Percentiles rank a stretch among this genome's conserved stretches.
These are phyloP conservation scores for Vitis cinerea DNA, from an alignment of 164 flowering plant species.

Conservation along the genomic window DNA sequence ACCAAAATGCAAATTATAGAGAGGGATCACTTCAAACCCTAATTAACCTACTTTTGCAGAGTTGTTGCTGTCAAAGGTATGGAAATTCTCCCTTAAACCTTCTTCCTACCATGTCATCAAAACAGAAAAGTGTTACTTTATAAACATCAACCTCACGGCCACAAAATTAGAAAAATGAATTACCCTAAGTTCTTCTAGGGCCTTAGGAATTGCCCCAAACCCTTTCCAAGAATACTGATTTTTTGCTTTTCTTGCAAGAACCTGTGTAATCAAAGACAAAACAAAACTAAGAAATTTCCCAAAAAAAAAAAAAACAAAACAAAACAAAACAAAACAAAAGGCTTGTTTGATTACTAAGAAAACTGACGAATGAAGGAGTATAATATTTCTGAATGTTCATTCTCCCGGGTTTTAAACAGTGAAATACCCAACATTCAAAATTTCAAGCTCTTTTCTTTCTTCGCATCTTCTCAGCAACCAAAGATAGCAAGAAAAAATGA, in stretches of 20 bases:
- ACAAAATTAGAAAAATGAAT: background rate
- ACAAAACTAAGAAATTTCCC: background rate
- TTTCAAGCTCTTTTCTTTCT: background rate
- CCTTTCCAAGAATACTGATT: constrained; percentile 91
- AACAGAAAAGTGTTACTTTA: background rate
- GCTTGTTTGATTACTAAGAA: no score
- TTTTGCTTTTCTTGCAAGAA: constrained; percentile 79
- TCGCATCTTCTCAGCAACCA: background rate
- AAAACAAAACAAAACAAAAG: background rate
- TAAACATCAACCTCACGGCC: background rate
- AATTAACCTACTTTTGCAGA: constrained; percentile 38
- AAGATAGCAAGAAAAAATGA: background rate
- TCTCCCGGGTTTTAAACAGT: no score
- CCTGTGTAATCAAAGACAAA: constrained; percentile 32
- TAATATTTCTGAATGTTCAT: no score
- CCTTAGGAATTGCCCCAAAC: constrained; percentile 65
- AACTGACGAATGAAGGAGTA: no score
- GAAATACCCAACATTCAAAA: no score
- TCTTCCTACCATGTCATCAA: constrained; percentile 44
- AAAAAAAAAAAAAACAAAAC: background rate
- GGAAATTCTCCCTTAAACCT: constrained; percentile 42
- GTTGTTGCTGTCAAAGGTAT: constrained; percentile 17
- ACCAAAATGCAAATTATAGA: background rate
- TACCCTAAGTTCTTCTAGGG: constrained; percentile 71
- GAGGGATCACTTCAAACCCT: background rate